Conservation (phyloP, 345 rosid genomes). For the Lepidium aucheri region DNA sequence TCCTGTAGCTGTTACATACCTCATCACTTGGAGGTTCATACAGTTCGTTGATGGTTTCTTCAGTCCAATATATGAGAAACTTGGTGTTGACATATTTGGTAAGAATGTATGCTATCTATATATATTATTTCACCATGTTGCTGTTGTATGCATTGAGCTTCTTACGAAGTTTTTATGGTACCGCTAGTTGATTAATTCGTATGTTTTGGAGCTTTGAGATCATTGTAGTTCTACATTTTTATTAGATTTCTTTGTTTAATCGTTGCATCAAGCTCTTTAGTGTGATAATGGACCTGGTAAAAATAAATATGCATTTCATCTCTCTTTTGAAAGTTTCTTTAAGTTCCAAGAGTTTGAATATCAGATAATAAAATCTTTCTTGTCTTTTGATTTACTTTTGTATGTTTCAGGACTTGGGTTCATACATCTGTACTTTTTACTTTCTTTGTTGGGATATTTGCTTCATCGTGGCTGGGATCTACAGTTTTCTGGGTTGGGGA, state of each 20-base stretch:
- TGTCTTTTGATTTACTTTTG: neutral
- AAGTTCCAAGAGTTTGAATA: neutral
- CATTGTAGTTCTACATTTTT: neutral
- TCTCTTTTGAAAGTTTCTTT: neutral
- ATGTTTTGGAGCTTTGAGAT: neutral
- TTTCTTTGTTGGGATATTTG: constrained; percentile 70
- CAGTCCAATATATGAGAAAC: constrained; percentile 67
- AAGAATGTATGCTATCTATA: constrained; percentile 15
- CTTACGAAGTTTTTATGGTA: neutral
- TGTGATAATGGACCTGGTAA: neutral
- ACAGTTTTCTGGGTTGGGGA: constrained; percentile 73
- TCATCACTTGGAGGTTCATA: constrained; percentile 80
- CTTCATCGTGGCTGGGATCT: constrained; percentile 82
- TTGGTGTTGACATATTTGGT: constrained; percentile 78
- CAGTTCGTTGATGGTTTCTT: constrained; percentile 84
- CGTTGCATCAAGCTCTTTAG: neutral
- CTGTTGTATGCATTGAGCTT: neutral
- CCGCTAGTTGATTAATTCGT: neutral
- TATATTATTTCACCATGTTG: neutral
- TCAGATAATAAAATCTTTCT: neutral
- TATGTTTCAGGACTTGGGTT: constrained; percentile 69
- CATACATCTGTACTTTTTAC: constrained; percentile 61
- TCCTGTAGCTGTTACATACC: constrained; percentile 77
- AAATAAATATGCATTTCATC: neutral
- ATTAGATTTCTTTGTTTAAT: neutral